phyloP scores from a whole-genome alignment of 352 stramenopile genomes.

The Saprolegnia diclina region DNA sequence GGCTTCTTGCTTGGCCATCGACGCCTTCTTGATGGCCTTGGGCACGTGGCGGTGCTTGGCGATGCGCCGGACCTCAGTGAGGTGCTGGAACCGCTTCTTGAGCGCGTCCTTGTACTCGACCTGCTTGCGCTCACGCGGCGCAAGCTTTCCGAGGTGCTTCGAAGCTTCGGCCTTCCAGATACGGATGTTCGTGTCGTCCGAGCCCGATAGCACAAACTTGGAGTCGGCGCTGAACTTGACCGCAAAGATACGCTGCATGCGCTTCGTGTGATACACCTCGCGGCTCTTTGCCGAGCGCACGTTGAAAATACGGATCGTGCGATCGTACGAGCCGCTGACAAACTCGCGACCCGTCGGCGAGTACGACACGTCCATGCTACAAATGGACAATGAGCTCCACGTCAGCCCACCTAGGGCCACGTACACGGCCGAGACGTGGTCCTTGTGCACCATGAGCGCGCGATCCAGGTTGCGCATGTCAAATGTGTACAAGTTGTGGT shows the following conservation, averaged over 20 bases:
- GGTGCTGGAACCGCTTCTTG: conserved; percentile 92
- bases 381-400: not conserved
- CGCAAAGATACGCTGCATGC: conserved; percentile 96
- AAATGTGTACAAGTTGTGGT: conserved; percentile 99
- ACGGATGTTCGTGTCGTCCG: conserved; percentile 98
- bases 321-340: conserved; percentile 97
- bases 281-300: conserved; percentile 75
- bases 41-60: conserved; percentile 92
- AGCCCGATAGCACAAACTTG: conserved; percentile 97
- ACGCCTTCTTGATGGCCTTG: conserved; percentile 97
- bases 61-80: conserved; percentile 94
- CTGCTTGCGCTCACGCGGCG: conserved; percentile 81
- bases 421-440: conserved; percentile 96
- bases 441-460: conserved; percentile 95
- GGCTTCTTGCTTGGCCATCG: conserved; percentile 79
- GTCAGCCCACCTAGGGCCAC: conserved; percentile 25
- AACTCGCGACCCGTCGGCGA: conserved; percentile 98
- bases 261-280: conserved; percentile 97
- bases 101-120: conserved; percentile 96
- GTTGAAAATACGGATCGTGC: conserved; percentile 97
- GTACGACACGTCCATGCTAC: conserved; percentile 94
- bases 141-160: conserved; percentile 89
- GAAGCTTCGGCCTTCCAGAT: conserved; percentile 98
- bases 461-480: conserved; percentile 97
- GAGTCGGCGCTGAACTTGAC: conserved; percentile 83